phyloP scores from a whole-genome alignment of 2,329 filamentous ascomycete species.

The Verticillium longisporum region DNA sequence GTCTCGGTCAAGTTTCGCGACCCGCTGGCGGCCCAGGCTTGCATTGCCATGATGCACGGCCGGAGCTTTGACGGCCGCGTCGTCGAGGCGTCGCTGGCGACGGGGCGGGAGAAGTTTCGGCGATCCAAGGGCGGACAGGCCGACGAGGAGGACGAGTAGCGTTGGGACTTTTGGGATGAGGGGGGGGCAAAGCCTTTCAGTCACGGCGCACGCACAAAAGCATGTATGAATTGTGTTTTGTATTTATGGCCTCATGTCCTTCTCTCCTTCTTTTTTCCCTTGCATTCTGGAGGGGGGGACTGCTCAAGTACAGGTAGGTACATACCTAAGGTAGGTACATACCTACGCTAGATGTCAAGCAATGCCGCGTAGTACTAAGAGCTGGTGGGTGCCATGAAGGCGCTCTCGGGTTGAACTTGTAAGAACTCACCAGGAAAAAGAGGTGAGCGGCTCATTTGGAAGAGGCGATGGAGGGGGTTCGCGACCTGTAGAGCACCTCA shows the following conservation, averaged over 20 bases:
- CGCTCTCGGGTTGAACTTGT: background rate
- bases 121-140: constrained; percentile 53
- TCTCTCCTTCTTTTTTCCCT: background rate
- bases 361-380: background rate
- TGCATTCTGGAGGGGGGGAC: background rate
- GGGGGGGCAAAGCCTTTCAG: background rate
- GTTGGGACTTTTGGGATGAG: background rate
- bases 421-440: background rate
- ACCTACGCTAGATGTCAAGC: background rate
- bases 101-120: constrained; percentile 65
- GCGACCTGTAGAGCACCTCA: constrained; percentile 7
- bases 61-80: constrained; percentile 68
- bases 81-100: constrained; percentile 65
- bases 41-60: constrained; percentile 70
- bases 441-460: background rate
- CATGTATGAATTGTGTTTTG: background rate
- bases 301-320: background rate
- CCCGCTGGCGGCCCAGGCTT: constrained; percentile 62
- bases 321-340: background rate
- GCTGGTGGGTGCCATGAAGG: background rate
- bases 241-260: background rate
- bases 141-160: constrained; percentile 20
- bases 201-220: background rate
- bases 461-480: background rate
- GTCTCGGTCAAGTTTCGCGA: constrained; percentile 78